Base-by-base conservation (phyloP, 2,329 filamentous ascomycete species). In the Escovopsis sp. region DNA sequence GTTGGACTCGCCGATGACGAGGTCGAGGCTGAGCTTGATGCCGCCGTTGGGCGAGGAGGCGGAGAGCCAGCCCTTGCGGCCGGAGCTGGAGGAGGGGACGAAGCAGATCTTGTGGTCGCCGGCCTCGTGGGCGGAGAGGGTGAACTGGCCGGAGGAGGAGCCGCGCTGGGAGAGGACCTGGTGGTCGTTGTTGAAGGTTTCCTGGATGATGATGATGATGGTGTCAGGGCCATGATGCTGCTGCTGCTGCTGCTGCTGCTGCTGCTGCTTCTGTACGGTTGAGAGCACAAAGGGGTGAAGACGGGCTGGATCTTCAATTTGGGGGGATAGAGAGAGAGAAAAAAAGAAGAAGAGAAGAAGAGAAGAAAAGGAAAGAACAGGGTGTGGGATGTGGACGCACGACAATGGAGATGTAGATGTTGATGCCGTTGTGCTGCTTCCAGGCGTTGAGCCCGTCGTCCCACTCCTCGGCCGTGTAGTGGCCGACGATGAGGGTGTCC, bases 91-190 rank as follows among this genome's bases (percentile, higher is more conserved):
- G 39, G 76, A 79, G 13, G 89, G 85, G 4, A 81, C 85, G 67
- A 96, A 94, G 74, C 91, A 98, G 63, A 98, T 79, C 60, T 80
- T 80, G 75, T 98, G 91, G 63, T 94, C 84, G 60, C 91, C 91
- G n/a, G 84, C 75, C 61, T 95, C 91, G 57, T 86, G 84, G 40
- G 91, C 85, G 50, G 81, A 87, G 74, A 98, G 96, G 56, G 89
- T 95, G 71, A 96, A 96, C 57, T 84, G 83, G 52, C 91, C 88
- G 35, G 74, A 68, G 46, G 76, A 65, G 35, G 72, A 64, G 54
- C 89, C 88, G 46, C 81, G 81, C 64, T 94, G 86, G 50, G 81
- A 84, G 48, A 96, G 84, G 47, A 98, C 84, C 48, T 88, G 87
- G 74, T 98, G 91, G 70, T 96, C 82, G 64, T 93, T 89, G 73